Evolutionary conservation across 495 filamentous ascomycete genomes (phyloP).

Genomic region (Beverwykella pulmonaria): DNA sequence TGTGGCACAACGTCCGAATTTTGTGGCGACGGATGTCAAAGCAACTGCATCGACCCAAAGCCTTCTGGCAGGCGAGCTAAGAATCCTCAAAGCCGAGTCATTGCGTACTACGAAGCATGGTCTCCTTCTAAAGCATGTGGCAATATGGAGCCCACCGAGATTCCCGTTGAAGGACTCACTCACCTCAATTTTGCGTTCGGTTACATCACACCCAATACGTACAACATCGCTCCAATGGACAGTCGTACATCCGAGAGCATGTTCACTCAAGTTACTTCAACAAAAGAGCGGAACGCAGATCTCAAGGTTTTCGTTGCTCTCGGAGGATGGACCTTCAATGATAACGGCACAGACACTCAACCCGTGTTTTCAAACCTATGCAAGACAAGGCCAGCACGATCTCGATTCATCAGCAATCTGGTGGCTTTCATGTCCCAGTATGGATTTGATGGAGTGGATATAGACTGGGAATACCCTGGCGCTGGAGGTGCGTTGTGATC

Average conservation of each 20-base stretch:
- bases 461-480: conserved; percentile 56
- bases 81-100: conserved; percentile 25
- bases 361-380: conserved; percentile 4
- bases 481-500: conserved; percentile 21
- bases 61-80: conserved; percentile 4
- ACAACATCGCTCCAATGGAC: conserved; percentile 13
- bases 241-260: neutral
- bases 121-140: conserved; percentile 7
- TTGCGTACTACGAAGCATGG: conserved; percentile 43
- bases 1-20: conserved; percentile 49
- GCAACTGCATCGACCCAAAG: conserved; percentile 34
- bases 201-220: conserved; percentile 9
- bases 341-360: conserved; percentile 12
- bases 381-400: conserved; percentile 34
- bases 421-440: conserved; percentile 51
- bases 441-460: conserved; percentile 59
- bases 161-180: conserved; percentile 4
- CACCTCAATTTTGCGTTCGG: conserved; percentile 28
- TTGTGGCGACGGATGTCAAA: conserved; percentile 39
- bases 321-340: conserved; percentile 36
- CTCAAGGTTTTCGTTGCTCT: conserved; percentile 47
- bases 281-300: conserved; percentile 50
- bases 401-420: conserved; percentile 52
- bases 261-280: conserved; percentile 49
- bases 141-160: conserved; percentile 10